Percentiles rank a stretch among this genome's conserved stretches.
Conservation (phyloP, 2,329 filamentous ascomycete species). For the Cadophora gregata region DNA sequence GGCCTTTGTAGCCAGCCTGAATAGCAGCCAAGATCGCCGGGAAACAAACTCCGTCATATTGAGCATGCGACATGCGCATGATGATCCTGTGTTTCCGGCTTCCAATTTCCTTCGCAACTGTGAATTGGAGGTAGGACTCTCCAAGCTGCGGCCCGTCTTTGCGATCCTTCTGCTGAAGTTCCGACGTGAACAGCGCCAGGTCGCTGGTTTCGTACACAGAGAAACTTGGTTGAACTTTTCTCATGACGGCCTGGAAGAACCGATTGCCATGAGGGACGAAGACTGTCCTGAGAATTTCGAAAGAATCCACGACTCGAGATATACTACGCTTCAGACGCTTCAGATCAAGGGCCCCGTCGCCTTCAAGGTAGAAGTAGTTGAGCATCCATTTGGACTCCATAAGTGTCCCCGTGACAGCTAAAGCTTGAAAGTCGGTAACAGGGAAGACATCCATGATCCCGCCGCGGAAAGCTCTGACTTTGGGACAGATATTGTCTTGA, state of each 20-base stretch:
- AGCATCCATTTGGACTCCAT: not conserved
- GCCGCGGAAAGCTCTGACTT: not conserved
- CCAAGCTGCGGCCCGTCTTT: not conserved
- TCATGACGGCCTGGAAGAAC: not conserved
- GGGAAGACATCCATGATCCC: not conserved
- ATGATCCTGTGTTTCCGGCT: constrained; percentile 8
- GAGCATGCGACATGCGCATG: constrained; percentile 20
- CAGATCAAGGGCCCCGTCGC: not conserved
- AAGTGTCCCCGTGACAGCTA: not conserved
- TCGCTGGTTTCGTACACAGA: not conserved
- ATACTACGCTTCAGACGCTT: not conserved
- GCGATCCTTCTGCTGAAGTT: not conserved
- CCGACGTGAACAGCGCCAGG: not conserved
- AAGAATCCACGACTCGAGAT: not conserved
- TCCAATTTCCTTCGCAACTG: not conserved
- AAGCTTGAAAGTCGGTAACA: not conserved
- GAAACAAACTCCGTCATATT: constrained; percentile 28
- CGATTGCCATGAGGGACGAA: not conserved
- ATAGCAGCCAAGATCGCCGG: constrained; percentile 21
- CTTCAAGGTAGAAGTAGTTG: not conserved
- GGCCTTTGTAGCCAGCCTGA: constrained; percentile 14
- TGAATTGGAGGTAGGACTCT: constrained; percentile 1
- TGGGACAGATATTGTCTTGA: not conserved
- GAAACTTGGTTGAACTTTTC: not conserved
- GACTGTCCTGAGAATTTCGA: not conserved